Percentiles rank a stretch among this genome's conserved stretches.
Conservation (phyloP, 352 stramenopile species). For the Phytophthora boehmeriae region DNA sequence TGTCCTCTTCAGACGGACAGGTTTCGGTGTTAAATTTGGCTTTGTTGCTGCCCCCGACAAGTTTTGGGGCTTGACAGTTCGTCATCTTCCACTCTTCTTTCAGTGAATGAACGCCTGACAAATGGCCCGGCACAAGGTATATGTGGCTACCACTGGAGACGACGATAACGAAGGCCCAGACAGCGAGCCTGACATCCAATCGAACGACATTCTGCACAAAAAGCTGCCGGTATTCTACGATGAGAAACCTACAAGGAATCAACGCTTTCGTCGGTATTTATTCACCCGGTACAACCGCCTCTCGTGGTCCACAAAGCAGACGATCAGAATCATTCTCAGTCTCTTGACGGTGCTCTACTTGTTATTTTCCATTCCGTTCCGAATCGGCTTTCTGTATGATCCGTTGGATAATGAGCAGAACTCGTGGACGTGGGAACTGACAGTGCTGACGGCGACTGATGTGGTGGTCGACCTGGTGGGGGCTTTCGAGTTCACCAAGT, state of each 20-base stretch:
- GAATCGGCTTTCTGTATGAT: slow-evolving; percentile 64
- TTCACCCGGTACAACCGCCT: slow-evolving; percentile 15
- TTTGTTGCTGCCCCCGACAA: too few relatives aligned
- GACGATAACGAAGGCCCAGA: background rate
- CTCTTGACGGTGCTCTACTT: slow-evolving; percentile 44
- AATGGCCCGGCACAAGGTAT: too few relatives aligned
- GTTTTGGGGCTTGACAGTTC: too few relatives aligned
- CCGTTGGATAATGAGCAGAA: slow-evolving; percentile 31
- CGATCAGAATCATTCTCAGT: slow-evolving; percentile 30
- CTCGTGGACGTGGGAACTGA: slow-evolving; percentile 47
- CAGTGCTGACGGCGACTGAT: slow-evolving; percentile 43
- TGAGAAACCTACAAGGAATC: background rate
- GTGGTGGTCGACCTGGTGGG: slow-evolving; percentile 49
- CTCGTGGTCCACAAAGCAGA: slow-evolving; percentile 48
- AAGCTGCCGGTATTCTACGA: slow-evolving; percentile 1
- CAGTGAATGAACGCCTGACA: background rate
- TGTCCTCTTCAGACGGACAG: too few relatives aligned
- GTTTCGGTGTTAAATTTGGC: too few relatives aligned
- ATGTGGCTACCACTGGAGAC: background rate
- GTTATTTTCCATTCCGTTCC: slow-evolving; percentile 54
- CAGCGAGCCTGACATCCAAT: background rate
- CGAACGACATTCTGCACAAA: background rate
- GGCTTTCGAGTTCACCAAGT: slow-evolving; percentile 41
- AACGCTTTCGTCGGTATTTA: background rate
- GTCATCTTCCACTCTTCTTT: slow-evolving; percentile 1